phyloP scores from a whole-genome alignment of 2,329 filamentous ascomycete species.

The Aschersonia sp. region DNA sequence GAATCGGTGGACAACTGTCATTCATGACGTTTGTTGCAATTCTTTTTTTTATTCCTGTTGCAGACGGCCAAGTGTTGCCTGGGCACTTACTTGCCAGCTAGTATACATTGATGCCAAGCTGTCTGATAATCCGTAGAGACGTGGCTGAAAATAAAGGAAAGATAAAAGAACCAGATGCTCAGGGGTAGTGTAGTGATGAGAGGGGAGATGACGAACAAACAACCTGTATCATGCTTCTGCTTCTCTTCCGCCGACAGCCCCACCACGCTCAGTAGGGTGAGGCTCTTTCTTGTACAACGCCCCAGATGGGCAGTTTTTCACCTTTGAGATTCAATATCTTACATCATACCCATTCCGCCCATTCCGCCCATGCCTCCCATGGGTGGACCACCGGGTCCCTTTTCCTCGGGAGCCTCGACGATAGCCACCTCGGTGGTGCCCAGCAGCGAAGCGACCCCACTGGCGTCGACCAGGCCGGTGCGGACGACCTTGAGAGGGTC shows the following conservation, averaged over 20 bases:
- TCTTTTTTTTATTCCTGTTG: slow-evolving; percentile 9
- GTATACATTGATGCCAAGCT: slow-evolving; percentile 17
- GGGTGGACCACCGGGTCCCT: slow-evolving; percentile 46
- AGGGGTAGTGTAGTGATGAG: slow-evolving; percentile 8
- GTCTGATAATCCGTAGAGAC: slow-evolving; percentile 8
- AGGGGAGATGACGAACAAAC: slow-evolving; percentile 19
- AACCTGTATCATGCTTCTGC: slow-evolving; percentile 12
- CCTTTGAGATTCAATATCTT: slow-evolving; percentile 18
- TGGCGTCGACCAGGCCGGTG: slow-evolving; percentile 87
- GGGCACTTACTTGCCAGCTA: slow-evolving; percentile 8
- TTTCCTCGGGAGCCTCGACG: slow-evolving; percentile 90
- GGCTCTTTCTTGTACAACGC: slow-evolving; percentile 17
- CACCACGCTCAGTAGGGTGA: slow-evolving; percentile 18
- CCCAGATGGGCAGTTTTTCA: slow-evolving; percentile 3
- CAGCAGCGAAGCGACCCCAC: slow-evolving; percentile 89
- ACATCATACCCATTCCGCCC: slow-evolving; percentile 52
- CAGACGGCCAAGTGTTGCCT: slow-evolving; percentile 13
- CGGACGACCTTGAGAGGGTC: slow-evolving; percentile 99
- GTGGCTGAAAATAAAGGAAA: slow-evolving; percentile 4
- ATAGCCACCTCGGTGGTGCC: slow-evolving; percentile 98
- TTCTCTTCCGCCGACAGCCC: background rate
- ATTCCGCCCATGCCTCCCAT: slow-evolving; percentile 60
- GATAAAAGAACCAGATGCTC: slow-evolving; percentile 7
- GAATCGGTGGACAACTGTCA: too few species aligned
- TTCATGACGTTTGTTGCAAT: slow-evolving; percentile 5